These are phyloP conservation scores for Lentinula sp. DNA, from an alignment of 768 basidiomycete genomes.

Conservation along the genomic window DNA sequence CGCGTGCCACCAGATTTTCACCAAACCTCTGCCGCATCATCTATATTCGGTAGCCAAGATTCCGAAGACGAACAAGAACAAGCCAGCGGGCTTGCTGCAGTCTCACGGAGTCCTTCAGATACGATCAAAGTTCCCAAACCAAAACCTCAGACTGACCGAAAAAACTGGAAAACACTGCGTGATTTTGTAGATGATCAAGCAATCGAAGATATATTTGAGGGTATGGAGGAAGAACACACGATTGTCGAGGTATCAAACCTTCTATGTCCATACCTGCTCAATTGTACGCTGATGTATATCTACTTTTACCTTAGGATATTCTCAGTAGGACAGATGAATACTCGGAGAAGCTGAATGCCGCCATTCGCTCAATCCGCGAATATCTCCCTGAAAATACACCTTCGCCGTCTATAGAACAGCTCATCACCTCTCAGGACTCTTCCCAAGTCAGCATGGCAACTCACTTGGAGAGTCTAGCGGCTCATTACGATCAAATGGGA, in stretches of 20 bases:
- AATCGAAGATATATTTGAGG: constrained; percentile 71
- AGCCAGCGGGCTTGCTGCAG: constrained; percentile 16
- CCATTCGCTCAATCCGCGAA: constrained; percentile 50
- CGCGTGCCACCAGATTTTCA: constrained; percentile 77
- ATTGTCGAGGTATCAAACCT: constrained; percentile 49
- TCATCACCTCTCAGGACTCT: constrained; percentile 50
- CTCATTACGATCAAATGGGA: constrained; percentile 77
- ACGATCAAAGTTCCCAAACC: constrained; percentile 24
- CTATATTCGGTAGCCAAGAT: constrained; percentile 76
- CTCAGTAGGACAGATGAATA: constrained; percentile 61
- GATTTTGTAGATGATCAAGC: constrained; percentile 84
- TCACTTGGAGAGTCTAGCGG: constrained; percentile 63
- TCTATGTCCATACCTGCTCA: neutral
- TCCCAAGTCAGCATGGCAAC: constrained; percentile 63
- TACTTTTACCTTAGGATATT: constrained; percentile 41
- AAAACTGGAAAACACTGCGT: constrained; percentile 73
- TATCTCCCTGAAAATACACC: constrained; percentile 36
- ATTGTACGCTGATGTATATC: neutral
- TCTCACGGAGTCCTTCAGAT: constrained; percentile 34
- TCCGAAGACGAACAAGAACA: constrained; percentile 33
- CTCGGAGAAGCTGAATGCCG: constrained; percentile 51
- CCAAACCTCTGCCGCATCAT: constrained; percentile 57
- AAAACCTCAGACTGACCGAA: constrained; percentile 37
- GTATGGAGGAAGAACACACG: constrained; percentile 63
- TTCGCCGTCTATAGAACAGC: constrained; percentile 36